A percentile compares a stretch with the other conserved stretches of the same genome.
Conservation (phyloP, 495 filamentous ascomycete species). For the Staphylotrichum longicolle region DNA sequence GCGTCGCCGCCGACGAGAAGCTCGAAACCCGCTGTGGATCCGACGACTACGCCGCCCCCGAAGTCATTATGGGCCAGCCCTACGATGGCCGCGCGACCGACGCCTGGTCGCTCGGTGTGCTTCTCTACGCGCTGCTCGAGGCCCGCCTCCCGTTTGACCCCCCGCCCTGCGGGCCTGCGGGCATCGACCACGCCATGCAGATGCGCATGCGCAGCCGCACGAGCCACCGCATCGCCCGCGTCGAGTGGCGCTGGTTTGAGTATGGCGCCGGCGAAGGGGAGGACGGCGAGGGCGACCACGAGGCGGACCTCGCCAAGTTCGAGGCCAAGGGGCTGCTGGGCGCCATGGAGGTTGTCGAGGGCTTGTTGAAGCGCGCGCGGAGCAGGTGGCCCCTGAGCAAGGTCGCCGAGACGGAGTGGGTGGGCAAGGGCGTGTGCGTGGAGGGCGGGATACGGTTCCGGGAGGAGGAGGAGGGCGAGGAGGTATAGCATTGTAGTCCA, state of each 20-base stretch:
- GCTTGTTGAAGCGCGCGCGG: conserved; percentile 72
- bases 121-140: conserved; percentile 92
- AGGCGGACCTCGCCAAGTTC: conserved; percentile 48
- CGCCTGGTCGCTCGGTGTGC: conserved; percentile 91
- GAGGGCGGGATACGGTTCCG: conserved; percentile 66
- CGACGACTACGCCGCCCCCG: conserved; percentile 95
- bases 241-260: conserved; percentile 90
- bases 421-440: conserved; percentile 67
- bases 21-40: conserved; percentile 89
- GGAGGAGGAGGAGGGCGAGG: conserved; percentile 61
- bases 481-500: conserved; percentile 39
- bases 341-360: conserved; percentile 77
- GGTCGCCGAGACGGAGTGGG: conserved; percentile 72
- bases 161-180: conserved; percentile 68
- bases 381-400: conserved; percentile 70
- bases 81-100: conserved; percentile 94
- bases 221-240: conserved; percentile 87
- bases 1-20: conserved; percentile 73
- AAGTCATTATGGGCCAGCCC: conserved; percentile 90
- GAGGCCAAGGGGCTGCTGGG: conserved; percentile 64
- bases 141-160: conserved; percentile 89
- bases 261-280: conserved; percentile 64
- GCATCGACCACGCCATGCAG: conserved; percentile 58
- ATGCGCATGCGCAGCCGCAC: conserved; percentile 66
- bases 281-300: conserved; percentile 44